Base-by-base conservation (phyloP, 2,329 filamentous ascomycete species). In the Samsoniella hepiali region DNA sequence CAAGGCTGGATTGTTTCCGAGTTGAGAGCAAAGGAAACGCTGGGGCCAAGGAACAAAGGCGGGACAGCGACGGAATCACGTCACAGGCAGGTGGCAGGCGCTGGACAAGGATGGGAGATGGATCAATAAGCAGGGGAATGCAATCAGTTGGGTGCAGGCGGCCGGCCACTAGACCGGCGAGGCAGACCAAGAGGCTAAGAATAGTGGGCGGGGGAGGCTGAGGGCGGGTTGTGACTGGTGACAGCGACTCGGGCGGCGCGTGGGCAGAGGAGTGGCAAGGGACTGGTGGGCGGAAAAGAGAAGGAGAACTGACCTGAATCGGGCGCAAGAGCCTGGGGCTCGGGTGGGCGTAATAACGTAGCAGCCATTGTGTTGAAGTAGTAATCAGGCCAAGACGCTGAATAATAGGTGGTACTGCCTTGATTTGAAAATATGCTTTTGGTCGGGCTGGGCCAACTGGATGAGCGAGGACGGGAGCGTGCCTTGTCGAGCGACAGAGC, bases 11-110 rank as follows among this genome's bases (percentile, higher is more conserved):
- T 55, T 51, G 49, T 32, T 47, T 62, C 40, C 49, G 49, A 34
- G 11, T 47, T 45, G 38, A 40, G 31, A 22, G 8, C n/a, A 51
- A 44, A 17, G 27, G 34, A 55, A 47, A 62, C 36, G 50, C 40
- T 36, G 40, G 50, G 51, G 42, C 40, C 51, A 62, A 42, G 63
- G 64, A 31, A 53, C 63, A 67, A 54, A 65, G 34, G 58, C 56
- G 58, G 62, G 55, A 63, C 40, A 22, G 17, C 13, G 31, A 32
- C 44, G 36, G 45, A 58, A 63, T 63, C 60, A 63, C 55, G 61
- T 63, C 61, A 63, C 54, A 63, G 61, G 68, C 64, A 68, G 67
- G 58, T 67, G 44, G 57, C 57, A 42, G 32, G 27, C 56, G 57
- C 36, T 34, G 49, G 31, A 31, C 29, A 36, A 53, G 58, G 63